phyloP scores from a whole-genome alignment of 2,329 filamentous ascomycete genomes.

The Claviceps pazoutovae region DNA sequence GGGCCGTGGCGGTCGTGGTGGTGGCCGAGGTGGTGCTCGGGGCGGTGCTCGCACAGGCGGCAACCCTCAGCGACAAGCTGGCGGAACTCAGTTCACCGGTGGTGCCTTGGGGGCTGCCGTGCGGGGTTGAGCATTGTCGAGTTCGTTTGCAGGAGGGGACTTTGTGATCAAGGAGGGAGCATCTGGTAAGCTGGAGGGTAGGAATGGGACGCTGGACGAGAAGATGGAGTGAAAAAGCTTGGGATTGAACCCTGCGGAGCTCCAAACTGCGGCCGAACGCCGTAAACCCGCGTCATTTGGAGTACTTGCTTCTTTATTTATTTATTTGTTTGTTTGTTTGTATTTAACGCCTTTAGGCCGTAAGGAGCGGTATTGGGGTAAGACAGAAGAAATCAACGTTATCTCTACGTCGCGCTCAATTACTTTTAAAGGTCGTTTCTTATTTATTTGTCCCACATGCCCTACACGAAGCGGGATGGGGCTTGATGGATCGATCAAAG shows the following conservation, averaged over 20 bases:
- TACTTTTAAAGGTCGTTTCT: not conserved
- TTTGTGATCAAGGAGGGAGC: not conserved
- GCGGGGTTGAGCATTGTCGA: slow-evolving; percentile 31
- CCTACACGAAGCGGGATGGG: slow-evolving; percentile 1
- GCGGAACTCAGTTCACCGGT: slow-evolving; percentile 69
- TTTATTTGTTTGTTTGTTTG: too few species aligned
- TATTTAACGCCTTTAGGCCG: too few species aligned
- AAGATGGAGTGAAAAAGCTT: not conserved
- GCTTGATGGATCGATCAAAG: not conserved
- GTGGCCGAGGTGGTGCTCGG: slow-evolving; percentile 47
- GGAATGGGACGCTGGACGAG: too few species aligned
- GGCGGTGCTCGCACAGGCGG: slow-evolving; percentile 46
- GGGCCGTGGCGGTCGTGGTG: slow-evolving; percentile 50
- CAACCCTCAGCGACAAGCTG: slow-evolving; percentile 50
- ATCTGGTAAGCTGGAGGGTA: not conserved
- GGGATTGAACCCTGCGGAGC: not conserved
- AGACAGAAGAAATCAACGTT: too few species aligned
- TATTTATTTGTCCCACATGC: not conserved
- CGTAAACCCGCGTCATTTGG: too few species aligned
- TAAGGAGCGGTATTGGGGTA: too few species aligned
- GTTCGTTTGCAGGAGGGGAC: too few species aligned
- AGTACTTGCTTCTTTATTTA: too few species aligned
- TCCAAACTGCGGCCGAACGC: too few species aligned
- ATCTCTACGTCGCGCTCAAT: not conserved
- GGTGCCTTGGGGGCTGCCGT: slow-evolving; percentile 61